phyloP scores from a whole-genome alignment of 108 stramenopile genomes.

The Cyclotella baltica region DNA sequence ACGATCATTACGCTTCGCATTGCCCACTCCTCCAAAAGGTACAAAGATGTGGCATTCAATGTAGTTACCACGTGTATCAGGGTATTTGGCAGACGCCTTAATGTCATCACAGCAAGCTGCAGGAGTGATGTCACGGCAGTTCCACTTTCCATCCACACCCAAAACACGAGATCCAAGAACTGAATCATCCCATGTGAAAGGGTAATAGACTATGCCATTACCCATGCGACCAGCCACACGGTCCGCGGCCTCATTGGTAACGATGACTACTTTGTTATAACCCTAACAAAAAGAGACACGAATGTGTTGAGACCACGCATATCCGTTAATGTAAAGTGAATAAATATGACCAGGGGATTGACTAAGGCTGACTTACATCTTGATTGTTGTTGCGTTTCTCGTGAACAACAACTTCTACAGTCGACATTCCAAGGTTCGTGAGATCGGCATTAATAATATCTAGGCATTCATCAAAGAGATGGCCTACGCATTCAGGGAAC shows the following conservation, averaged over 20 bases:
- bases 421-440: conserved; percentile 15
- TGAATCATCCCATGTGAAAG: conserved; percentile 39
- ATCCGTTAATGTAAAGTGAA: not conserved
- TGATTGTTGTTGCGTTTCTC: conserved; percentile 40
- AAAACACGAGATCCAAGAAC: conserved; percentile 13
- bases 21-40: conserved; percentile 38
- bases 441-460: conserved; percentile 20
- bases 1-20: conserved; percentile 32
- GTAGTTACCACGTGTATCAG: conserved; percentile 29
- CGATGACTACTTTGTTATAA: conserved; percentile 49
- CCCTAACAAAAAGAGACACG: not conserved
- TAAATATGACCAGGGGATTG: not conserved
- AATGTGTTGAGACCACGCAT: not conserved
- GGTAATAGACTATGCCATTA: conserved; percentile 44
- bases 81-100: conserved; percentile 23
- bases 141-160: conserved; percentile 51
- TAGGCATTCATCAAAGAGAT: conserved; percentile 27
- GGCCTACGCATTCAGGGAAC: conserved; percentile 41
- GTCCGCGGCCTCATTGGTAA: conserved; percentile 22
- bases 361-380: conserved; percentile 4
- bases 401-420: conserved; percentile 32
- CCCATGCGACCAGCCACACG: conserved; percentile 18
- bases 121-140: conserved; percentile 24
- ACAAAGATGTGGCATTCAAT: conserved; percentile 52
- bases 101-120: conserved; percentile 31